phyloP scores from a whole-genome alignment of 2,329 filamentous ascomycete species.

The Trichoderma oligosporum region DNA sequence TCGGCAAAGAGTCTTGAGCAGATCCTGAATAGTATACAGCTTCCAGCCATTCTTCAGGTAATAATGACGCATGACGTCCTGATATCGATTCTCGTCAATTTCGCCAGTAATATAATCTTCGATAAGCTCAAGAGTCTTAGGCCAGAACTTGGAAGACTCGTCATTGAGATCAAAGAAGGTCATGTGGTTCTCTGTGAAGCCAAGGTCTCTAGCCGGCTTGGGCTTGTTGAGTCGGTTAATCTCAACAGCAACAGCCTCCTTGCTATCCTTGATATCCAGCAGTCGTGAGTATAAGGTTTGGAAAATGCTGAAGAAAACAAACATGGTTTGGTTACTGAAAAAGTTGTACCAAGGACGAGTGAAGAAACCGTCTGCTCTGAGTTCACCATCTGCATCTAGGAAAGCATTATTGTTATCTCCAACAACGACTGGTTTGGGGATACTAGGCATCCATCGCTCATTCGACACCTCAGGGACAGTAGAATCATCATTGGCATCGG shows the following conservation, averaged over 20 bases:
- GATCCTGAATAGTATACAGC: slow-evolving; percentile 86
- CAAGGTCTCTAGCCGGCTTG: slow-evolving; percentile 80
- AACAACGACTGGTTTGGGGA: slow-evolving; percentile 54
- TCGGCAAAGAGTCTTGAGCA: slow-evolving; percentile 75
- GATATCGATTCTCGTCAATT: slow-evolving; percentile 76
- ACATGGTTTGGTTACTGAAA: slow-evolving; percentile 87
- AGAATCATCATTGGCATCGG: slow-evolving; percentile 56
- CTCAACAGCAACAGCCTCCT: slow-evolving; percentile 67
- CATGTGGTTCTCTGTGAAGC: slow-evolving; percentile 72
- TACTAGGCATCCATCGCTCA: slow-evolving; percentile 61
- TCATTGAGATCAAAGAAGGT: slow-evolving; percentile 70
- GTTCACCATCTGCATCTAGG: slow-evolving; percentile 57
- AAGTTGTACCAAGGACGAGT: slow-evolving; percentile 78
- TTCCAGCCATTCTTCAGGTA: slow-evolving; percentile 91
- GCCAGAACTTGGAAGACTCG: slow-evolving; percentile 69
- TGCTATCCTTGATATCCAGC: slow-evolving; percentile 75
- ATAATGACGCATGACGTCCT: slow-evolving; percentile 86
- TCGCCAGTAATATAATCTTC: slow-evolving; percentile 82
- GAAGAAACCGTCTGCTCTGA: slow-evolving; percentile 76
- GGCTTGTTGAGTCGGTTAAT: slow-evolving; percentile 68
- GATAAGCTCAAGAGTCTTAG: slow-evolving; percentile 77
- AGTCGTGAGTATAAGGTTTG: slow-evolving; percentile 85
- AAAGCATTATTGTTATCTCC: slow-evolving; percentile 52
- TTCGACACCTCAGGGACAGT: slow-evolving; percentile 59
- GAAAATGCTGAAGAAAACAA: slow-evolving; percentile 92